Evolutionary conservation across 2,329 filamentous ascomycete genomes (phyloP), one percentile per base, ranked within the genome.

Genomic region (Fusarium circinatum): DNA sequence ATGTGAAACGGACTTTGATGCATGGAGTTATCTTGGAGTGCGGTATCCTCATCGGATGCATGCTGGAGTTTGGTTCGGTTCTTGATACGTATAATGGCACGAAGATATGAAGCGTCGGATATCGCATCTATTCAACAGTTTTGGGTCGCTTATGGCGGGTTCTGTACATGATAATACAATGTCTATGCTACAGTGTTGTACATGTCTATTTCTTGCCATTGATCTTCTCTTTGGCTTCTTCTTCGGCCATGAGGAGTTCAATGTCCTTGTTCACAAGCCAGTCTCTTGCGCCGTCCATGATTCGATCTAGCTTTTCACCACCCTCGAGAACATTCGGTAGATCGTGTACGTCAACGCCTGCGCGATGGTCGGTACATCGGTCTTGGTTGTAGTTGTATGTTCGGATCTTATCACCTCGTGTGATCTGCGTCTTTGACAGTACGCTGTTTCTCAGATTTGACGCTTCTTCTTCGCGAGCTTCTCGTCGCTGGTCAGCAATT

Each of bases 331-430:
- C 92, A 78, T 93, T 89, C 57, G 94, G 91, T 70, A 98, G 84
- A 79, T 95, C 94, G 80, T 96, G 91, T 20, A 95, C 88, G 63
- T 95, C 95, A 44, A 93, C 81, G 0, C 93, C 94, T 77, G 92
- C 94, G 45, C 95, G 88, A 83, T 98, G 95, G 79, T 98, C 95
- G 4, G 95, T 97, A 75, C 96, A 95, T 48, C 95, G 87, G 82
- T 95, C 88, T 79, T 90, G 89, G 71, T 84, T 86, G 82, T 89
- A 91, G 81, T 98, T 98, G 82, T 98, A 98, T 1, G 95, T 98
- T 69, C 95, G 88, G 66, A 99, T 92, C 85, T 99, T 99, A 84
- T 98, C 95, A 52, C 94, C 94, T 47, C 96, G 89, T 11, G 95
- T 96, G 84, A 96, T 95, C 78, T 92, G 92, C 64, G 95, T 91